Conservation (phyloP, 2,329 filamentous ascomycete species). For the Arthrobotrys sphaeroides region DNA sequence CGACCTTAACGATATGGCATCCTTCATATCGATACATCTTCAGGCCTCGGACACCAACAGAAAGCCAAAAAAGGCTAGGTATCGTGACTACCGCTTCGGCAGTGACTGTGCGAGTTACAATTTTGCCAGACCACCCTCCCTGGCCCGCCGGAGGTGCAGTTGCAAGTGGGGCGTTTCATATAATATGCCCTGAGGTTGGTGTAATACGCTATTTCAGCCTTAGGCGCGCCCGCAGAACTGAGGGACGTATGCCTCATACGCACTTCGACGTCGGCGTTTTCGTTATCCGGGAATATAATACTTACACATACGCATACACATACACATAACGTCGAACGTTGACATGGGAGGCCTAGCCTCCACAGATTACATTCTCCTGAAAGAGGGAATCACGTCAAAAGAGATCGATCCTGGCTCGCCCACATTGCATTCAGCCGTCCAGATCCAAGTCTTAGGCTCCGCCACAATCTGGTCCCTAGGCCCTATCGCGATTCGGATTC, state of each 20-base stretch:
- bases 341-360: constrained; percentile 34
- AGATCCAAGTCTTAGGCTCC: constrained; percentile 25
- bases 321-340: no score
- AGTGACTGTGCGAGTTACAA: constrained; percentile 3
- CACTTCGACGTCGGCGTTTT: constrained; percentile 44
- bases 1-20: background rate
- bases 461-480: constrained; percentile 31
- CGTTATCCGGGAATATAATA: constrained; percentile 39
- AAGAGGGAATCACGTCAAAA: constrained; percentile 38
- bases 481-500: constrained; percentile 51
- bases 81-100: constrained; percentile 10
- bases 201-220: constrained; percentile 30
- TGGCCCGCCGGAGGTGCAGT: background rate
- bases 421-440: constrained; percentile 42
- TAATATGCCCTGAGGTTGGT: constrained; percentile 15
- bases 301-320: no score
- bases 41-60: no score
- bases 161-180: constrained; percentile 43
- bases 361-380: background rate
- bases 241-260: constrained; percentile 24
- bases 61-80: background rate
- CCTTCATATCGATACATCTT: no score
- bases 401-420: constrained; percentile 19
- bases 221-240: constrained; percentile 16
- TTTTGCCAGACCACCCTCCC: constrained; percentile 21